phyloP scores from a whole-genome alignment of 164 flowering plant species.

The Malania oleifera region DNA sequence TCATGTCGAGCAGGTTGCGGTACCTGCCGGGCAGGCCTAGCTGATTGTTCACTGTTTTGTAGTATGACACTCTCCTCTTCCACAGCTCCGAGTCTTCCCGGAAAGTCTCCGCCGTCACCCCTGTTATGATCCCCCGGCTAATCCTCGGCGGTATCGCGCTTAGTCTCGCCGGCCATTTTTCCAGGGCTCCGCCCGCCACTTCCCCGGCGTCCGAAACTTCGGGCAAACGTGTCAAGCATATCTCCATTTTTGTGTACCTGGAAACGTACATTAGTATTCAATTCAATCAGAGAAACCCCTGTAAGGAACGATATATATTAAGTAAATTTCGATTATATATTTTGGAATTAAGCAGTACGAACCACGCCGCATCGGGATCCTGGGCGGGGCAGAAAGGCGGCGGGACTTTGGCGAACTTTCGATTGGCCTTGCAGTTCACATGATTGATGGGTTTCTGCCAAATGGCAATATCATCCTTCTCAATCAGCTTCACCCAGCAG shows the following conservation, averaged over 20 bases:
- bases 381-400: conserved; percentile 28
- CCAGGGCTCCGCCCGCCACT: conserved; percentile 36
- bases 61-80: conserved; percentile 39
- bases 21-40: conserved; percentile 34
- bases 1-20: conserved; percentile 53
- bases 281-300: not conserved
- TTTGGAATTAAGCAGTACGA: not conserved
- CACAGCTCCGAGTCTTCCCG: conserved; percentile 27
- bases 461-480: conserved; percentile 44
- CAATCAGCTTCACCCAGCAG: conserved; percentile 51
- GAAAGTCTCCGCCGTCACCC: conserved; percentile 29
- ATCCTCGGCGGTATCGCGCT: conserved; percentile 48
- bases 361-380: conserved; percentile 47
- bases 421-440: conserved; percentile 27
- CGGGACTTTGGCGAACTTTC: conserved; percentile 17
- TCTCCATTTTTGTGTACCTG: conserved; percentile 48
- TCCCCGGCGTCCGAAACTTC: conserved; percentile 35
- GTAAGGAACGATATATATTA: not conserved
- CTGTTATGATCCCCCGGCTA: conserved; percentile 29
- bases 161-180: conserved; percentile 50
- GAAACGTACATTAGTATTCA: not conserved
- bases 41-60: conserved; percentile 35
- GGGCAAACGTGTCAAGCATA: conserved; percentile 44
- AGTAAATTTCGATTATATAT: too few relatives aligned
- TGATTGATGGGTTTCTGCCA: conserved; percentile 60